Conservation (phyloP, 1,284 basidiomycete genomes). For the Meripilus lineatus region DNA sequence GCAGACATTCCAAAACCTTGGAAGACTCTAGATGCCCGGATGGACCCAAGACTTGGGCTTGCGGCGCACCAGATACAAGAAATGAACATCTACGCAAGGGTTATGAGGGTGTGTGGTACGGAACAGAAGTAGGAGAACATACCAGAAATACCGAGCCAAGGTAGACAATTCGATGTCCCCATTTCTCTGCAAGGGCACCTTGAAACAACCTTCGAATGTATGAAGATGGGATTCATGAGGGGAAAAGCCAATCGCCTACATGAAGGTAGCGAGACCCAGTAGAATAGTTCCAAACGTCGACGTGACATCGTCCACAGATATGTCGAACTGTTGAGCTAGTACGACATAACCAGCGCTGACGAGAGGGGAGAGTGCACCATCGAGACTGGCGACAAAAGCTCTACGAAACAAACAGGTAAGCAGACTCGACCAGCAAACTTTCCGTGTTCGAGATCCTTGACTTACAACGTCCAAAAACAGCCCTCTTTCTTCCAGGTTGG, state of each 20-base stretch:
- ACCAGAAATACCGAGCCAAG: conserved; percentile 35
- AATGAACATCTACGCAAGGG: conserved; percentile 34
- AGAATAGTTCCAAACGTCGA: conserved; percentile 36
- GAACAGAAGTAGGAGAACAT: conserved; percentile 2
- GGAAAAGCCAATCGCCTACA: conserved; percentile 20
- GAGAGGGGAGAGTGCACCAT: conserved; percentile 40
- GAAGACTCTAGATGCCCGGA: conserved; percentile 37
- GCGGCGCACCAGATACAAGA: conserved; percentile 41
- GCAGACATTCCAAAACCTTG: conserved; percentile 44
- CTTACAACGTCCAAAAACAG: conserved; percentile 39
- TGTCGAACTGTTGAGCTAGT: conserved; percentile 33
- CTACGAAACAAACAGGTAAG: no score
- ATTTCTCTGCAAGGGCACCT: conserved; percentile 38
- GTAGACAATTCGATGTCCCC: conserved; percentile 40
- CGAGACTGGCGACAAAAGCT: conserved; percentile 36
- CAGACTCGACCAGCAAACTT: no score
- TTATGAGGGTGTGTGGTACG: no score
- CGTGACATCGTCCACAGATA: conserved; percentile 36
- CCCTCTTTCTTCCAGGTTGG: conserved; percentile 41
- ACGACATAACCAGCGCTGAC: conserved; percentile 37
- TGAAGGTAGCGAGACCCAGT: conserved; percentile 36
- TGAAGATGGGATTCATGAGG: not conserved
- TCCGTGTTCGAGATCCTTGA: no score
- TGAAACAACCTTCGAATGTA: conserved; percentile 31
- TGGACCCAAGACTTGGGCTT: conserved; percentile 35